Base-by-base conservation (phyloP, 768 basidiomycete genomes). In the Naganishia vaughanmartiniae region DNA sequence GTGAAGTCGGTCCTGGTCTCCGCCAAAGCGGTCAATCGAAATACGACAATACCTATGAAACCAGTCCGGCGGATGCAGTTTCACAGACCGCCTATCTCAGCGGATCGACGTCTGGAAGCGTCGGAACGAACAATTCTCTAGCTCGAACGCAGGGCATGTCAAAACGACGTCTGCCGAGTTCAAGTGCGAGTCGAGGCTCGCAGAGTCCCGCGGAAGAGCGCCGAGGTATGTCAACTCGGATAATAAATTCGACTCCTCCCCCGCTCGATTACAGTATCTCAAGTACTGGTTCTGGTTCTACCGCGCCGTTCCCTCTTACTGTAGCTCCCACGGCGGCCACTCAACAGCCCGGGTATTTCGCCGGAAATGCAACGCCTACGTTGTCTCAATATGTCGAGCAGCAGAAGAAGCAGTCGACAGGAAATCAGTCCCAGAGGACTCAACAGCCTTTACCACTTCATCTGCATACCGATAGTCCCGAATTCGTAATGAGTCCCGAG, bases 321-420 rank as follows among this genome's bases (percentile, higher is more conserved):
- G 24, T 63, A 63, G 60, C 42, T 63, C 26, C 39, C 11, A 21
- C 26, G 60, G 7, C 33, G 60, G 11, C 60, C 24, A 15, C 42
- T 4, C 45, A 57, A 10, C 39, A 26, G 33, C 42, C 24, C 11
- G 30, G 36, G 11, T 58, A 45, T n/a, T 36, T 53, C 51, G 34
- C 15, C 17, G 42, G 60, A 19, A 51, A 24, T 60, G 69, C 71
- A 21, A 74, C 73, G 7, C 73, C 73, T 0, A 74, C 73, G 11
- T 56, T 68, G 46, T 34, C 68, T 3, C 31, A 66, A 17, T 54
- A 31, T 5, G 17, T 48, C 10, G 45, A 58, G 24, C 54, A 30
- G 45, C 58, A 31, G 10, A 33, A 65, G 33, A 56, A 53, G 21
- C 33, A 46, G 31, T 70, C 69, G 9, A 21, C 24, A 4, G 7